Evolutionary conservation across 805 yeast species (phyloP).

Genomic region (Yamadazyma paraphyllophila): DNA sequence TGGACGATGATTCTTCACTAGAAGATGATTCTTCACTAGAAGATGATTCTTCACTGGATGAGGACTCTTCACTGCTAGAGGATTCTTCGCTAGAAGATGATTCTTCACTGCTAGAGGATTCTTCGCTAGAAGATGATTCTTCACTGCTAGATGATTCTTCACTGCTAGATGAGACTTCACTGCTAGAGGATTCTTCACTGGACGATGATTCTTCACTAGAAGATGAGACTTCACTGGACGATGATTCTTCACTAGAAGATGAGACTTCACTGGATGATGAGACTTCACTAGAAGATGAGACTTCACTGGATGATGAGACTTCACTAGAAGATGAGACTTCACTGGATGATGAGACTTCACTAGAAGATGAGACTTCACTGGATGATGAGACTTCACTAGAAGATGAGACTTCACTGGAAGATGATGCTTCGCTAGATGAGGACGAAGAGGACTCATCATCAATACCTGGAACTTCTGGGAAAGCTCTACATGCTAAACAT

Average conservation of each 20-base stretch:
- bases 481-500: conserved; percentile 16
- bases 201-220: conserved; percentile 4
- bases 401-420: conserved; percentile 2
- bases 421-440: conserved; percentile 1
- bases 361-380: conserved; percentile 4
- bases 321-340: conserved; percentile 8
- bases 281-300: conserved; percentile 6
- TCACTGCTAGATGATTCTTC: conserved; percentile 6
- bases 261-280: conserved; percentile 4
- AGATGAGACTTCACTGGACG: conserved; percentile 1
- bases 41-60: conserved; percentile 3
- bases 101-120: background rate
- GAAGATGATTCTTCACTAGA: conserved; percentile 5
- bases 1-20: conserved; percentile 1
- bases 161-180: conserved; percentile 1
- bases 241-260: conserved; percentile 8
- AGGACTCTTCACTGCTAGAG: conserved; percentile 1
- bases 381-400: conserved; percentile 3
- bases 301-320: conserved; percentile 5
- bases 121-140: conserved; percentile 2
- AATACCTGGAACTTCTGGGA: conserved; percentile 16
- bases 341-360: conserved; percentile 3
- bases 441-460: conserved; percentile 10
- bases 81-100: conserved; percentile 10
- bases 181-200: background rate